These are phyloP conservation scores for Pseudogymnoascus sp. DNA, from an alignment of 2,329 filamentous ascomycete genomes.

Conservation along the genomic window DNA sequence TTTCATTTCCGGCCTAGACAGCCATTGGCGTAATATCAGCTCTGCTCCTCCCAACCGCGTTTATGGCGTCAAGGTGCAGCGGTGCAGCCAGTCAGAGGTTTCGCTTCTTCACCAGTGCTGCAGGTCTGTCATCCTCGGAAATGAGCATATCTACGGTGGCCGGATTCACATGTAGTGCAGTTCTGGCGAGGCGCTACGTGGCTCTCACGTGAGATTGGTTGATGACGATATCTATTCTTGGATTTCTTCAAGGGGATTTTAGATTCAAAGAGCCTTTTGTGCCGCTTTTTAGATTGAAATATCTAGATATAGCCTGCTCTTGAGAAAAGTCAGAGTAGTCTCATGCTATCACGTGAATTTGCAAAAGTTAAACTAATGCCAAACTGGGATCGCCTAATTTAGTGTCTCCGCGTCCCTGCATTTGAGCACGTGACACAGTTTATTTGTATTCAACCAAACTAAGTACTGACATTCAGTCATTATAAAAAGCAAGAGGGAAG, in stretches of 20 bases:
- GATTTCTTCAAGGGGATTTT: not conserved
- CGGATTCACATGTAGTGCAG: not conserved
- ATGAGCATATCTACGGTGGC: not conserved
- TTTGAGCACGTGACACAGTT: not conserved
- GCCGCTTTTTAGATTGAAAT: not conserved
- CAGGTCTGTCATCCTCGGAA: not conserved
- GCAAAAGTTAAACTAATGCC: not conserved
- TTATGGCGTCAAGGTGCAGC: slow-evolving; percentile 3
- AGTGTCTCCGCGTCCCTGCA: not conserved
- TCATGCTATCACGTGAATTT: not conserved
- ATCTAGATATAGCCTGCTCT: not conserved
- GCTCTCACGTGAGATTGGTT: not conserved
- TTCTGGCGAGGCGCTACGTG: not conserved
- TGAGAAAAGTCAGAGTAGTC: not conserved
- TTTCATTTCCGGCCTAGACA: not conserved
- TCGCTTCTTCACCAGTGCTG: too few relatives aligned
- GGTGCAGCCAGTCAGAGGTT: not conserved
- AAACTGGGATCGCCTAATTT: not conserved
- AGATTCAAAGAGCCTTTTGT: not conserved
- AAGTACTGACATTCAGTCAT: not conserved
- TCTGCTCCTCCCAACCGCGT: not conserved
- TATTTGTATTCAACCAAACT: not conserved
- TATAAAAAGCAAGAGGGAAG: not conserved
- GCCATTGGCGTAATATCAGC: not conserved
- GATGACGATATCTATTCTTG: not conserved